Base-by-base conservation (phyloP, 306 rosid species). In the Acacia crassicarpa region DNA sequence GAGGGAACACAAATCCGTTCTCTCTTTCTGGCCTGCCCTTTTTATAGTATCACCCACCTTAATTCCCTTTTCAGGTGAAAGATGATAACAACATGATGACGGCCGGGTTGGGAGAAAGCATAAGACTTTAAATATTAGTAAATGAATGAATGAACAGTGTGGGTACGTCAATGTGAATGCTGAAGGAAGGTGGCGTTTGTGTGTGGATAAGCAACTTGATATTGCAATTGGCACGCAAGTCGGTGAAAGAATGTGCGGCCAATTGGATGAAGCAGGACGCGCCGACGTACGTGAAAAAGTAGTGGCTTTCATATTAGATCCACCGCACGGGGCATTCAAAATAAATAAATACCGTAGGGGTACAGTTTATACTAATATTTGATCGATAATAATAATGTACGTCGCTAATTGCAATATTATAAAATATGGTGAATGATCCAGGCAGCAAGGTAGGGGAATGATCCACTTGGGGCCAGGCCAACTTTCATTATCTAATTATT, bases 281-380 rank as follows among this genome's bases (percentile, higher is more conserved):
- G 83, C 89, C 89, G 89, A 86, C 89, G 20, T 45, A 86, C 89
- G 20, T 45, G 43, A 30, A 2, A 22, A 63, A 30, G 13, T 30
- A 1, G 12, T 63, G 43, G 1, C n/a, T 63, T 63, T 63, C 69
- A 63, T 30, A 30, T 63, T 63, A 30, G n/a, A 30, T 63, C 40
- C 38, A 1, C 40, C 40, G 16, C 9, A 25, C 35, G 20, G 9
- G 9, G 6, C 40, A 27, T 2, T 1, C 4, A 4, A 6, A 27
- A 4, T 25, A 27, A 27, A 27, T 62, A 25, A 27, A 27, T 27
- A 27, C 17, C 41, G 41, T 38, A 38, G 8, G 8, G 25, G 16
- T 9, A 46, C 19, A 48, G 14, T 14, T 48, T 16, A 48, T 48
- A 48, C 53, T 9, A 14, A 2, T 10, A 12, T 48, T 44, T 44